These are phyloP conservation scores for Malania oleifera DNA, from an alignment of 164 flowering plant species.

Conservation along the genomic window DNA sequence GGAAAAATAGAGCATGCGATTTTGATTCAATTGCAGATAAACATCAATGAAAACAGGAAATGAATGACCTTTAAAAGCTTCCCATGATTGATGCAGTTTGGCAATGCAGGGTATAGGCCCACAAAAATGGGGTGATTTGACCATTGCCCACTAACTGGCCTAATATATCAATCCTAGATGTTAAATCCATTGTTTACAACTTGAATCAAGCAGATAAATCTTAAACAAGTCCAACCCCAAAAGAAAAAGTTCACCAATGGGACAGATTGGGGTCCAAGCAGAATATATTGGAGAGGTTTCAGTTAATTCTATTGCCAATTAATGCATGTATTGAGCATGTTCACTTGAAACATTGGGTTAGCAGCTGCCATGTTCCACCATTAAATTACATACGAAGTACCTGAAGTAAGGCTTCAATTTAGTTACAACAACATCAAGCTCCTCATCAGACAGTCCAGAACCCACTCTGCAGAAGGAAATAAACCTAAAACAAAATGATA, in stretches of 20 bases:
- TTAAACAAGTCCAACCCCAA: neutral
- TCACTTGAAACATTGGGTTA: neutral
- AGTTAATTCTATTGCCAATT: too few relatives aligned
- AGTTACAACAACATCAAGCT: slow-evolving; percentile 69
- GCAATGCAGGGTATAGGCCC: neutral
- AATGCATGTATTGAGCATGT: neutral
- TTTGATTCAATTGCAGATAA: too few relatives aligned
- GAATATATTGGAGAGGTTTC: too few relatives aligned
- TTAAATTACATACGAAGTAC: slow-evolving; percentile 21
- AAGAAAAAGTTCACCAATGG: neutral
- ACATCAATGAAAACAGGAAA: too few relatives aligned
- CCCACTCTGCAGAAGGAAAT: slow-evolving; percentile 95
- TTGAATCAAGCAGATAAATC: neutral
- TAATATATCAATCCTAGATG: too few relatives aligned
- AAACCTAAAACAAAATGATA: slow-evolving; percentile 52
- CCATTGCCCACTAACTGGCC: too few relatives aligned
- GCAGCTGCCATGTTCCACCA: neutral
- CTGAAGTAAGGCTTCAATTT: slow-evolving; percentile 90
- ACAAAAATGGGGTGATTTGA: too few relatives aligned
- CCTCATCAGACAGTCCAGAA: slow-evolving; percentile 91
- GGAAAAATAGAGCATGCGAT: slow-evolving; percentile 21
- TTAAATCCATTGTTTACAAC: too few relatives aligned
- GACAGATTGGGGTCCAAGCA: too few relatives aligned
- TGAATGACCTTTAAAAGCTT: too few relatives aligned
- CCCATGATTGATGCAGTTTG: too few relatives aligned